Base-by-base conservation (phyloP, 2,329 filamentous ascomycete species). In the Hawksworthiomyces lignivorus region DNA sequence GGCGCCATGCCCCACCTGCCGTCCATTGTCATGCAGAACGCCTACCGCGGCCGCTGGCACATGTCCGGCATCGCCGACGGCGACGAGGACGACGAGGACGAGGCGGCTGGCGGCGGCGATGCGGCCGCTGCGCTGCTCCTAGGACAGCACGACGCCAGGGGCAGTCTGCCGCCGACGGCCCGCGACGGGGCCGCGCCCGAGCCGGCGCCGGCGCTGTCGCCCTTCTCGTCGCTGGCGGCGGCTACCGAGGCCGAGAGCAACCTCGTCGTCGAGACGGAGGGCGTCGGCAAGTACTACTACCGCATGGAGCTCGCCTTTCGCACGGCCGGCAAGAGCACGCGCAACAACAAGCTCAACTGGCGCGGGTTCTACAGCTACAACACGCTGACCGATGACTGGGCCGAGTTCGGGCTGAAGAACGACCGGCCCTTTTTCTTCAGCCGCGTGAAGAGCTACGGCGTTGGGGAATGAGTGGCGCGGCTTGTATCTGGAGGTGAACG, bases 281-380 rank as follows among this genome's bases (percentile, higher is more conserved):
- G 89, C 15, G 80, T 81, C 1, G 76, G 76, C 15, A 87, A 88
- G 62, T 97, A 97, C 62, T 76, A 82, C 48, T 95, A 92, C 60
- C 77, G 82, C 34, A 82, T 97, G 77, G 81, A 90, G 45, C 62
- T 98, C 22, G 70, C 75, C 6, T 59, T 97, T 22, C 77, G 77
- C 1, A 80, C 72, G 49, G 76, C 81, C 0, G 73, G 77, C 11
- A 75, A 72, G 49, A 73, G 72, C 0, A 66, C 80, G 0, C 78
- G 80, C 57, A 95, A 94, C 55, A 96, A 90, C 48, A 95, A 94
- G 63, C 64, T 98, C 38, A 66, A 70, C 1, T 98, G 92, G 90
- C 83, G 84, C 54, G 83, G 84, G 1, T 96, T 89, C 58, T 94
- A 87, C 77, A 90, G 82, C 64, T 90, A 94, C 58, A 94, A 97